Evolutionary conservation across 306 rosid species (phyloP), one percentile per base, ranked within the genome.

Genomic region (Hylodesmum podocarpum): DNA sequence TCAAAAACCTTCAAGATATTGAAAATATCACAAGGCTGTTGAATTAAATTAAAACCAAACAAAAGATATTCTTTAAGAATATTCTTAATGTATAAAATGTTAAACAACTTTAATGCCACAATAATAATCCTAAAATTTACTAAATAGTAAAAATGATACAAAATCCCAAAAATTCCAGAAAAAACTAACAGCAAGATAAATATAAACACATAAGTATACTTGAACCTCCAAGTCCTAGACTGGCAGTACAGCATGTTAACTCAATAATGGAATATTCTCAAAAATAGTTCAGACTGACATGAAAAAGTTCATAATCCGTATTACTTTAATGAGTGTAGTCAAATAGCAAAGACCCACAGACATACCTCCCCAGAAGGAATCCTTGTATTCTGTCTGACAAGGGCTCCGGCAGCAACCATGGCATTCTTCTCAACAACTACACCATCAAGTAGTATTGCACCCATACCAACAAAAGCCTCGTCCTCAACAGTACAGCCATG

Each of bases 371-470:
- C 96, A 49, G 77, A 78, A 4, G 97, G 98, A 73, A 94, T 85
- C 83, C 90, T 89, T 34, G 98, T 87, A 75, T 90, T 88, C 84
- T 92, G 98, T 74, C 93, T 86, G 57, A 94, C 97, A 78, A 90
- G 96, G 75, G 98, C 91, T 71, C 97, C 97, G 21, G 95, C 96
- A 81, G 93, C 96, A 77, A 94, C 96, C 97, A 94, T 92, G 24
- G 91, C 93, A 83, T 92, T 83, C 81, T 85, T 94, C 88, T 91
- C 98, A 46, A 94, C 93, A 74, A 80, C 47, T 10, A 87, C 97
- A 39, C 98, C 98, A 81, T 94, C 98, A 46, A 94, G 98, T 53
- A 94, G 75, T 27, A 84, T 88, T 28, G 97, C 97, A 59, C 96
- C 95, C 97, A 91, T 90, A 22, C 96, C 98, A 18, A 94, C 96